A percentile compares a stretch with the other conserved stretches of the same genome.
Evolutionary conservation across 371 early-diverging fungal species (phyloP).

Genomic region (Catenaria anguillulae): DNA sequence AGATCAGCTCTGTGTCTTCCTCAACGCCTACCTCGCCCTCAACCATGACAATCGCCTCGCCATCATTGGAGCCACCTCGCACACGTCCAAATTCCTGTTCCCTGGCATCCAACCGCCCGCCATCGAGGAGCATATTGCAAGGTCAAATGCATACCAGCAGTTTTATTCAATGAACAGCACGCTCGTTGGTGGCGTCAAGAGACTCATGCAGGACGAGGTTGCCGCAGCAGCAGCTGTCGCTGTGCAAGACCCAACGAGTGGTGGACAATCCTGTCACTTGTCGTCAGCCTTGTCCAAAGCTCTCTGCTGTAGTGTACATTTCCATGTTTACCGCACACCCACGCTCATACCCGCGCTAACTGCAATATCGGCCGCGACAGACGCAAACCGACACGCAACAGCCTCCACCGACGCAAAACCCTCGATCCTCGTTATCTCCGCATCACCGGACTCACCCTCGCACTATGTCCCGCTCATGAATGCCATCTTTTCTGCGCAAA

Average conservation of each 20-base stretch:
- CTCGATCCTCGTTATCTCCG: constrained; percentile 70
- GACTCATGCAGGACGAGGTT: constrained; percentile 1
- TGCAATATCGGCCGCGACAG: background rate
- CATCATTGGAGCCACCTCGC: constrained; percentile 41
- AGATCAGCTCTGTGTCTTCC: constrained; percentile 59
- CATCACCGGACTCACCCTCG: constrained; percentile 65
- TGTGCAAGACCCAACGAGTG: too few species aligned
- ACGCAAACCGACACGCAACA: background rate
- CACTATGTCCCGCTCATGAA: constrained; percentile 95
- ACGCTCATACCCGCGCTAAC: too few species aligned
- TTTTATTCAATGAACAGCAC: constrained; percentile 8
- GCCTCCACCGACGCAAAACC: constrained; percentile 33
- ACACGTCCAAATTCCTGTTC: constrained; percentile 5
- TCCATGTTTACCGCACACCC: too few species aligned
- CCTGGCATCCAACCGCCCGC: background rate
- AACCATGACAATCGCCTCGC: constrained; percentile 66
- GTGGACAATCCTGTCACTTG: constrained; percentile 7
- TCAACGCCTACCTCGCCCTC: constrained; percentile 76
- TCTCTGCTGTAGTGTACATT: constrained; percentile 16
- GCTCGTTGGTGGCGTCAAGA: background rate
- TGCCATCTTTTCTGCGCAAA: constrained; percentile 88
- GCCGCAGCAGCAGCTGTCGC: too few species aligned
- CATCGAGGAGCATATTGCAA: background rate
- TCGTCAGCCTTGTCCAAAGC: constrained; percentile 21
- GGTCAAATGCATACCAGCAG: constrained; percentile 10